phyloP scores from a whole-genome alignment of 345 rosid genomes.

The Turnera subulata region DNA sequence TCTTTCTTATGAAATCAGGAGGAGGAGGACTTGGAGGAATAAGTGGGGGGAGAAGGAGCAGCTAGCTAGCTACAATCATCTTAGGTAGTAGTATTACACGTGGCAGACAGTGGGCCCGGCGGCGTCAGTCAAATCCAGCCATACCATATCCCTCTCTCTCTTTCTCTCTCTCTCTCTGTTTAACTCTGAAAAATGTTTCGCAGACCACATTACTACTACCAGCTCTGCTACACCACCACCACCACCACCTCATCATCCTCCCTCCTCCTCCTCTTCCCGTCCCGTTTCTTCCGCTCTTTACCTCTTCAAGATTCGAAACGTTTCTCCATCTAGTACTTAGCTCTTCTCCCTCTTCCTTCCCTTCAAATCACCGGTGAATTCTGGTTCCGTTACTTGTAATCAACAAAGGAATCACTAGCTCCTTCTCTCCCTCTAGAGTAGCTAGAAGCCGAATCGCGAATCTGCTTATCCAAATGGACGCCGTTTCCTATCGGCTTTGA shows the following conservation, averaged over 20 bases:
- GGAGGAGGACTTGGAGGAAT: too few relatives aligned
- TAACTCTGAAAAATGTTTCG: neutral
- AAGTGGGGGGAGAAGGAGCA: too few relatives aligned
- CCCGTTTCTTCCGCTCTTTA: neutral
- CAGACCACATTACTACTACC: neutral
- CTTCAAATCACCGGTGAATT: neutral
- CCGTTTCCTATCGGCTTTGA: neutral
- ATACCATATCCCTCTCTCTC: neutral
- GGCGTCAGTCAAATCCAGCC: constrained; percentile 14
- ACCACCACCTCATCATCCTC: neutral
- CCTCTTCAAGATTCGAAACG: neutral
- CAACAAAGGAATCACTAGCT: neutral
- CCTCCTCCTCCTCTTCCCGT: neutral
- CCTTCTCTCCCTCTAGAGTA: too few relatives aligned
- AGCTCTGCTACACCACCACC: neutral
- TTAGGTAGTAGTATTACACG: too few relatives aligned
- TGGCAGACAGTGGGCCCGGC: constrained; percentile 9
- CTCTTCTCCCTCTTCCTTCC: neutral
- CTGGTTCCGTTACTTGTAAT: neutral
- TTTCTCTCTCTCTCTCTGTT: neutral
- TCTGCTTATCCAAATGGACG: constrained; percentile 1
- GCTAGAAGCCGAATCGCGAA: neutral
- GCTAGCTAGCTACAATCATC: too few relatives aligned
- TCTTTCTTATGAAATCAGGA: too few relatives aligned
- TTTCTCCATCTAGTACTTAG: neutral